Evolutionary conservation across 1,284 basidiomycete species (phyloP), one percentile per base, ranked within the genome.

Genomic region (Trichosporon sp.): DNA sequence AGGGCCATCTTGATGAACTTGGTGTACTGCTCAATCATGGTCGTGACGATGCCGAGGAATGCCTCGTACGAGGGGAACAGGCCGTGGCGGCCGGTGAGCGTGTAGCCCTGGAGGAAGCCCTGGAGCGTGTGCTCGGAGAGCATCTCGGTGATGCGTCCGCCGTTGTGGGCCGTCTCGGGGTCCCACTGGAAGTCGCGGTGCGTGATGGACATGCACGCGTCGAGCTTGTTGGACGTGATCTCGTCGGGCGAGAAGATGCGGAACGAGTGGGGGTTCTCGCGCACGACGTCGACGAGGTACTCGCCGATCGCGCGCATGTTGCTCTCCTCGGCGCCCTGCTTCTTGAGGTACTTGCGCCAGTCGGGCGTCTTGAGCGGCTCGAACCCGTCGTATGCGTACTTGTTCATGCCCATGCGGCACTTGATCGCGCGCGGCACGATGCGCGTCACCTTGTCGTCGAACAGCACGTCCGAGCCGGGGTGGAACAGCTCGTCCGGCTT

Each of bases 21-120:
- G 83, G 87, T 86, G 80, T 92, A 93, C 81, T 94, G 93, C 44
- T 82, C 77, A 32, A 83, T 79, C 84, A 85, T 85, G 21, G 84
- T 83, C 21, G 80, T 79, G 21, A 84, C 82, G 68, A 84, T 85
- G 63, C 79, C 77, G 25, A 81, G 72, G 77, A 81, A 82, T 63
- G 91, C 90, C 81, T 96, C 93, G 82, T 95, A 95, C 60, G 88
- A 90, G 1, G 92, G 92, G 88, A 95, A 93, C 31, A 95, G 85
- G 27, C 88, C 92, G 1, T 91, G 91, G 42, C 93, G 87, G 18
- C 92, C 85, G 18, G 84, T 84, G 47, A 80, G 68, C 62, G 90
- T 91, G 80, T 93, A 94, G 1, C 92, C 92, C 80, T 93, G 91
- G 25, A 93, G 85, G 88, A 92, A 92, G 25, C 90, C 93, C 80